Percentiles rank a stretch among this genome's conserved stretches.
phyloP scores from a whole-genome alignment of 805 yeast species.

The Jamesozyma rosinii region DNA sequence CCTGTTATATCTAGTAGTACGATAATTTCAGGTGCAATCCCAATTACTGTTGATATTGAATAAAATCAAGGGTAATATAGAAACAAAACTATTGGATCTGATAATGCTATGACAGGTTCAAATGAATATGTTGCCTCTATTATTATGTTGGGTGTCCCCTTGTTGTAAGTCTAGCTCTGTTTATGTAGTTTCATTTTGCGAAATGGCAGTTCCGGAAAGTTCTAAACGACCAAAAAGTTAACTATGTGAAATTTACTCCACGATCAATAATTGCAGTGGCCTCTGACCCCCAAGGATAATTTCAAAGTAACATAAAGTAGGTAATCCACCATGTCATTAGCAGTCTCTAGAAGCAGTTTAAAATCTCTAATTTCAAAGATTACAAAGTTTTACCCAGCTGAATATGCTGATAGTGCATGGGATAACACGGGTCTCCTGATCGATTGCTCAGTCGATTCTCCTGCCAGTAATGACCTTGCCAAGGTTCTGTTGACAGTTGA shows the following conservation, averaged over 20 bases:
- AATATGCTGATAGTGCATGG: slow-evolving; percentile 82
- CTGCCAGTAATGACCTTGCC: slow-evolving; percentile 12
- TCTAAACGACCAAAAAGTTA: neutral
- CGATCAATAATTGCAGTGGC: no score
- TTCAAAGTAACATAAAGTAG: no score
- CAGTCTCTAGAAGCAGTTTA: slow-evolving; percentile 29
- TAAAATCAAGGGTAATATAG: no score
- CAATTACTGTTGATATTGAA: no score
- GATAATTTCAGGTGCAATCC: no score
- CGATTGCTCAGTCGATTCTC: slow-evolving; percentile 43
- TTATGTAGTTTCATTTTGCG: neutral
- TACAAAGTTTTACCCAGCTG: slow-evolving; percentile 69
- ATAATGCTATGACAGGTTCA: no score
- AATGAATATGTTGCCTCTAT: no score
- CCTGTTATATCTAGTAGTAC: no score
- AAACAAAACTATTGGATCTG: no score
- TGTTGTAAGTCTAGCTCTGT: neutral
- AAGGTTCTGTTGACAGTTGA: slow-evolving; percentile 67
- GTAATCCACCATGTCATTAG: slow-evolving; percentile 18
- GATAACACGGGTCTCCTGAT: slow-evolving; percentile 90
- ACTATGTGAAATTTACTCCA: no score
- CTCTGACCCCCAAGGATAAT: no score
- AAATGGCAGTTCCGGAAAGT: neutral
- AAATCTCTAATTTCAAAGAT: slow-evolving; percentile 43
- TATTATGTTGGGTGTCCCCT: neutral